Base-by-base conservation (phyloP, 2,329 filamentous ascomycete species). In the Aspergillus novofumigatus region DNA sequence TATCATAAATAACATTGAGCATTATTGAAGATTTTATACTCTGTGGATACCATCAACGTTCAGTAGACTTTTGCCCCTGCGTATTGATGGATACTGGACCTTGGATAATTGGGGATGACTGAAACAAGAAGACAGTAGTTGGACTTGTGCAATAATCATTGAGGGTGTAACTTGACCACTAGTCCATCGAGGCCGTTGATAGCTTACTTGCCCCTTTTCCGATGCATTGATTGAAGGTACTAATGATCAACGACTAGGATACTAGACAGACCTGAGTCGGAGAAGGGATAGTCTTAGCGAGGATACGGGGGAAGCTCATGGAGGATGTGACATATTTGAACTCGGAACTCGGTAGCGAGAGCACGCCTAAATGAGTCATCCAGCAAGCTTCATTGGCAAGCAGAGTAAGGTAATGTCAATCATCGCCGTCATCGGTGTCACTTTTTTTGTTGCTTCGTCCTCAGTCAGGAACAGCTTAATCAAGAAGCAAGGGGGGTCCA, bases 81-180 rank as follows among this genome's bases (percentile, higher is more conserved):
- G 14, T 38, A 35, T 10, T 35, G 11, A 35, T 25, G 45, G 44
- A 35, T 9, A 32, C 25, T 20, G 17, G 23, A 25, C 38, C n/a
- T 50, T 57, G 50, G 35, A 53, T 45, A 53, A 51, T 50, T 32
- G 28, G 48, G 35, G 26, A 52, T 44, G 57, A 52, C 55, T 55
- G 49, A 53, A 35, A 55, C 59, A 17, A 38, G 32, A 38, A 7
- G 17, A 14, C 14, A 38, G 32, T 56, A 57, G 59, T 49, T 25
- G 49, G 28, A 35, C 49, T 54, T 55, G 57, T 47, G 48, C 52
- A 58, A 60, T 56, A 58, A 57, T 60, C 49, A 41, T 52, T 42
- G 41, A 52, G 48, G 51, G 54, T 52, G 32, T 45, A 49, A 55
- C 28, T 49, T 23, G 52, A 47, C 51, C 56, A 35, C 53, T 45